Base-by-base conservation (phyloP, 2,329 filamentous ascomycete species). In the Hymenoscyphus infarciens region DNA sequence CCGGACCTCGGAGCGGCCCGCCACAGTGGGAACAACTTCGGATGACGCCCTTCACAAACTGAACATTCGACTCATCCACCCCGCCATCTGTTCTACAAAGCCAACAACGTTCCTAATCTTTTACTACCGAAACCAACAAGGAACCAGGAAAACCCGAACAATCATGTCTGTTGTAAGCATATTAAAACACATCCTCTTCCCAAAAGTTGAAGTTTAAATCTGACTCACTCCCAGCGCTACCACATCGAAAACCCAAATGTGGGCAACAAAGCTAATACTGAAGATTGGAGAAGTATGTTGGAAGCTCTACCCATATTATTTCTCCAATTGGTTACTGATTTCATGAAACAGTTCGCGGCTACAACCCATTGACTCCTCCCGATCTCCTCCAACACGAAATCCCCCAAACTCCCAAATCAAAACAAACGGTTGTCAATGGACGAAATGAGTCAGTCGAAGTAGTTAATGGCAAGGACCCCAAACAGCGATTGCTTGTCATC, bases 341-440 rank as follows among this genome's bases (percentile, higher is more conserved):
- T 27, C 7, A 7, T 29, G 45, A 13, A 57, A 59, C 67, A 91
- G 89, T 92, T 77, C 88, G 89, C 66, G 94, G 94, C 71, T 94
- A 96, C 83, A 97, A 96, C 76, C 94, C 91, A 72, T 82, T 99
- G 69, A 97, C 92, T 15, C 88, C 95, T 6, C 95, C 95, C 66
- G 91, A 97, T 74, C 87, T 99, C 67, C 91, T 99, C 64, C 94
- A 98, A 77, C 90, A 94, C 82, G 93, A 98, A 77, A 94, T 99
- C 72, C 80, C 83, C 38, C 83, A 86, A 68, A 76, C 75, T 1
- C 39, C 67, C 2, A 69, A 73, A 63, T 78, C 76, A 27, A 77
- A 74, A 71, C 64, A 70, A 27, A 89, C 87, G 3, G 87, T 89
- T 38, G 73, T 87, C 59, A 73, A 81, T 65, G 82, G 84, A 65